These are phyloP conservation scores for Quercus aquifolioides DNA, from an alignment of 306 rosid species.

Conservation along the genomic window DNA sequence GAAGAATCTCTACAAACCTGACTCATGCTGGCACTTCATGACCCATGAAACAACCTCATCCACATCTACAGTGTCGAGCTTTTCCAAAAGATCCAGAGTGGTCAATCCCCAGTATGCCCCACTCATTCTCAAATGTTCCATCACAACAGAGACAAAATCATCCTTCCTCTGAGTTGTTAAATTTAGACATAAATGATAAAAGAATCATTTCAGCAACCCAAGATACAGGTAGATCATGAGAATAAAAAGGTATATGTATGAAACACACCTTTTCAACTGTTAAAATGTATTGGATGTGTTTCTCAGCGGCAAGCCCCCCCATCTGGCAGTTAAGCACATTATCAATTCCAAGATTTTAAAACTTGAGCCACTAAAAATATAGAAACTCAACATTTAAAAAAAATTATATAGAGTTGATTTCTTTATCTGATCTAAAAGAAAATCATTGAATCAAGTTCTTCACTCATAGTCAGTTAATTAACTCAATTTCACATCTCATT, in stretches of 20 bases:
- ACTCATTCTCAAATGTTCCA: slow-evolving; percentile 89
- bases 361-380: background rate
- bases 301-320: slow-evolving; percentile 67
- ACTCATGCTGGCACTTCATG: slow-evolving; percentile 71
- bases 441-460: too few relatives aligned
- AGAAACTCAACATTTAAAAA: background rate
- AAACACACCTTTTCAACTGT: slow-evolving; percentile 67
- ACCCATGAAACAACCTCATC: slow-evolving; percentile 80
- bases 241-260: background rate
- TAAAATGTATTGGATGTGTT: slow-evolving; percentile 65
- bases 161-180: slow-evolving; percentile 58
- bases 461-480: too few relatives aligned
- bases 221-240: background rate
- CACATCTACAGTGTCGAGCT: slow-evolving; percentile 64
- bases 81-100: slow-evolving; percentile 71
- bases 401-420: too few relatives aligned
- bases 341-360: background rate
- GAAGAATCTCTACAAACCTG: slow-evolving; percentile 41
- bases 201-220: slow-evolving; percentile 3
- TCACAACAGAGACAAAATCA: slow-evolving; percentile 67
- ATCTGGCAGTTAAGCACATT: slow-evolving; percentile 32
- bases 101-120: slow-evolving; percentile 93
- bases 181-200: background rate
- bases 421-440: too few relatives aligned
- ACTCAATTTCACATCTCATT: too few relatives aligned